A percentile compares a stretch with the other conserved stretches of the same genome.
phyloP scores from a whole-genome alignment of 129 eudicot species.

The Centella asiatica region DNA sequence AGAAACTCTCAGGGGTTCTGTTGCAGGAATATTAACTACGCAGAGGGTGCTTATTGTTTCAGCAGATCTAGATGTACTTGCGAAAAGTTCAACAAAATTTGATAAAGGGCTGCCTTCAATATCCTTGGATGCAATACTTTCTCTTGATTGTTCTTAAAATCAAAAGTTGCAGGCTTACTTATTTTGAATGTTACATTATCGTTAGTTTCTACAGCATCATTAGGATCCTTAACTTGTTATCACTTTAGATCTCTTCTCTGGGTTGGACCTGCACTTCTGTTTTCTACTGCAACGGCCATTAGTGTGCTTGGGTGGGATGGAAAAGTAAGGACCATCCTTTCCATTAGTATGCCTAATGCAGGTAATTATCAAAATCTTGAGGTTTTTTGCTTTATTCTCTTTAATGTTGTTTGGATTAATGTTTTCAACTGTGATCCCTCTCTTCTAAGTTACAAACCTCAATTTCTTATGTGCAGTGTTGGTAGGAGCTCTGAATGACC shows the following conservation, averaged over 20 bases:
- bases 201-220: conserved; percentile 4
- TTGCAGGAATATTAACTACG: conserved; percentile 94
- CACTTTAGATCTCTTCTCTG: conserved; percentile 95
- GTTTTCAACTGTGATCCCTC: conserved; percentile 6
- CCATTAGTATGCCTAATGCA: conserved; percentile 85
- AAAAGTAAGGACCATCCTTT: conserved; percentile 88
- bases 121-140: conserved; percentile 43
- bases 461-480: conserved; percentile 46
- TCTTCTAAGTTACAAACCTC: conserved; percentile 19
- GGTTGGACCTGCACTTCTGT: conserved; percentile 98
- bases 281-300: conserved; percentile 83
- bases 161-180: not conserved
- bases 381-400: not conserved
- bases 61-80: conserved; percentile 72
- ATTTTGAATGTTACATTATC: conserved; percentile 2
- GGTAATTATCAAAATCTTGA: conserved; percentile 34
- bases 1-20: conserved; percentile 93
- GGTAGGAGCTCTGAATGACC: conserved; percentile 84
- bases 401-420: conserved; percentile 10
- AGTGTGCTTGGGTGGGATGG: conserved; percentile 99
- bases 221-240: conserved; percentile 42
- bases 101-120: conserved; percentile 97
- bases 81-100: conserved; percentile 63
- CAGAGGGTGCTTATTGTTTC: conserved; percentile 80
- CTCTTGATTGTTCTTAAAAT: conserved; percentile 7